These are phyloP conservation scores for Ceratobasidium sp. DNA, from an alignment of 1,284 basidiomycete species.

Conservation along the genomic window DNA sequence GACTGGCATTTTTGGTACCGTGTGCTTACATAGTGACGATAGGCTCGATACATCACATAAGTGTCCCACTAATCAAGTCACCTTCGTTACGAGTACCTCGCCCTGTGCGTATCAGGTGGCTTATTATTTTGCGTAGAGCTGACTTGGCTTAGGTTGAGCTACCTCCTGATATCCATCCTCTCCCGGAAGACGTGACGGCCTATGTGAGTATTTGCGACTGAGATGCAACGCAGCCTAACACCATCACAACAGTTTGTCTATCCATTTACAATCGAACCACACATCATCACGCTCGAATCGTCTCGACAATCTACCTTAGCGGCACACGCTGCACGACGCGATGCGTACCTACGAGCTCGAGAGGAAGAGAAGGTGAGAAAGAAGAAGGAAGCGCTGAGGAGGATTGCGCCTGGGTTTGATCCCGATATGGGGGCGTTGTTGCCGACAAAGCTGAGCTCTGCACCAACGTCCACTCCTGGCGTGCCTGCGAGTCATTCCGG, in stretches of 20 bases:
- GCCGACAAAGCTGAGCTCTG: conserved; percentile 60
- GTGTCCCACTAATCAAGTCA: conserved; percentile 89
- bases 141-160: conserved; percentile 74
- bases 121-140: conserved; percentile 2
- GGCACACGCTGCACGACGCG: conserved; percentile 74
- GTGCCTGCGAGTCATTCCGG: conserved; percentile 18
- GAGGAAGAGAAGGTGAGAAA: conserved; percentile 83
- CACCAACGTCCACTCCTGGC: conserved; percentile 10
- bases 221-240: neutral
- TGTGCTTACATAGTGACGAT: no score
- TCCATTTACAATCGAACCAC: conserved; percentile 90
- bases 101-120: conserved; percentile 67
- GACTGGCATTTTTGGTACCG: neutral
- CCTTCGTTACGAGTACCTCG: conserved; percentile 89
- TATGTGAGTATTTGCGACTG: conserved; percentile 73
- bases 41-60: conserved; percentile 50
- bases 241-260: conserved; percentile 85
- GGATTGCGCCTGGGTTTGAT: conserved; percentile 82
- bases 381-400: conserved; percentile 79
- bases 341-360: conserved; percentile 76
- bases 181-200: conserved; percentile 88
- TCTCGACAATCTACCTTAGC: conserved; percentile 76
- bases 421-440: conserved; percentile 70
- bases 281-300: conserved; percentile 80
- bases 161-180: conserved; percentile 90